Evolutionary conservation across 2,329 filamentous ascomycete genomes (phyloP).

Genomic region (Claviceps humidiphila): DNA sequence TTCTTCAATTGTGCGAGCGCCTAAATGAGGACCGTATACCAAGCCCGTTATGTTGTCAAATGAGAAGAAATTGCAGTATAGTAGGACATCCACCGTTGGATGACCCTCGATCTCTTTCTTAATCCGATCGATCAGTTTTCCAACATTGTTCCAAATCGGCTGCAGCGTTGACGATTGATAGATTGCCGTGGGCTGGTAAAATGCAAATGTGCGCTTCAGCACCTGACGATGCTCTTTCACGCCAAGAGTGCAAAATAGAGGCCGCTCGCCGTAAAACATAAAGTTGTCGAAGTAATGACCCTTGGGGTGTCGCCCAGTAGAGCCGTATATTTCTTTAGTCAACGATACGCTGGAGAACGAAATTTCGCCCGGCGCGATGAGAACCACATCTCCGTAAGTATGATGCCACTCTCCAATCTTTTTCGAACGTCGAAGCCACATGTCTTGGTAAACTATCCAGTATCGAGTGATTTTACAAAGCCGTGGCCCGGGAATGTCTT

Average conservation of each 20-base stretch:
- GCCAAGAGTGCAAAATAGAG: conserved; percentile 1
- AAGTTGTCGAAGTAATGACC: conserved; percentile 5
- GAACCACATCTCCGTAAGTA: conserved; percentile 3
- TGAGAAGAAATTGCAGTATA: conserved; percentile 4
- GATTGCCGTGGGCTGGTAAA: conserved; percentile 2
- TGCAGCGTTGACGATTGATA: neutral
- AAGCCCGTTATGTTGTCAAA: conserved; percentile 5
- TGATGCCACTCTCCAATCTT: conserved; percentile 4
- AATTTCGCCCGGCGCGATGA: conserved; percentile 4
- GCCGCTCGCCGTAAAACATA: conserved; percentile 2
- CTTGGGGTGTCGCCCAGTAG: conserved; percentile 4
- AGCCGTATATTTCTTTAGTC: conserved; percentile 4
- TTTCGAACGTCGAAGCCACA: neutral
- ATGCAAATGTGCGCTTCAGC: conserved; percentile 3
- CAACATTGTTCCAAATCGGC: neutral
- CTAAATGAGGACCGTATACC: conserved; percentile 1
- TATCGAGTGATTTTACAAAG: conserved; percentile 5
- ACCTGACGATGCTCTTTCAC: conserved; percentile 4
- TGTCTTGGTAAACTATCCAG: conserved; percentile 3
- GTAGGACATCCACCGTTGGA: conserved; percentile 1
- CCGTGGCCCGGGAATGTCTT: conserved; percentile 1
- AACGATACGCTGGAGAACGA: conserved; percentile 1
- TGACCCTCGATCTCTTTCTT: neutral
- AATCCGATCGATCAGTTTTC: neutral
- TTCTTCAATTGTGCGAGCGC: conserved; percentile 3